Percentiles rank a stretch among this genome's conserved stretches.
Conservation (phyloP, 1,284 basidiomycete genomes). For the Microbotryum violaceum region DNA sequence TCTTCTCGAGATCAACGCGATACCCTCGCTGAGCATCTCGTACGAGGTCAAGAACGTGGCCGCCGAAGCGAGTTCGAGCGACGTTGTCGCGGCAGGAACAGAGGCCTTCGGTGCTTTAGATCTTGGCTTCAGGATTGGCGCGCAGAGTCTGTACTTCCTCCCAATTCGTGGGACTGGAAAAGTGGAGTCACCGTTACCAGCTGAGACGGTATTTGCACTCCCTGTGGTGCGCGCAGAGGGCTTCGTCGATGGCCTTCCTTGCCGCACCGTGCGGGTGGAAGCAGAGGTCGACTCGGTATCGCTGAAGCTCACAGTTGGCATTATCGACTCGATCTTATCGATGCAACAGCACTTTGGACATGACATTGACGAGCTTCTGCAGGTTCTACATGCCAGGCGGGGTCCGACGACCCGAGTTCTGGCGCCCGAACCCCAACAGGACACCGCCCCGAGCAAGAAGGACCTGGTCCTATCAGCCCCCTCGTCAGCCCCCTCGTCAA, state of each 20-base stretch:
- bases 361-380: conserved; percentile 69
- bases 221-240: conserved; percentile 44
- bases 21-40: conserved; percentile 25
- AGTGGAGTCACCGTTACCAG: background rate
- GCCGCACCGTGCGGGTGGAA: conserved; percentile 49
- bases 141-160: conserved; percentile 58
- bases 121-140: conserved; percentile 58
- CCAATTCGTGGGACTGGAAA: conserved; percentile 34
- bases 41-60: conserved; percentile 20
- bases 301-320: conserved; percentile 63
- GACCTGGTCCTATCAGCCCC: background rate
- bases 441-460: background rate
- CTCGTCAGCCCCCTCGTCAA: background rate
- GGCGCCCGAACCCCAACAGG: background rate
- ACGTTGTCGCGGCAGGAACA: background rate
- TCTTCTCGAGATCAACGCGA: conserved; percentile 21
- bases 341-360: conserved; percentile 77
- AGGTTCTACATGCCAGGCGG: conserved; percentile 47
- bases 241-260: conserved; percentile 58
- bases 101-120: conserved; percentile 34
- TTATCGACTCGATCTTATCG: conserved; percentile 68
- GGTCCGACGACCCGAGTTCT: background rate
- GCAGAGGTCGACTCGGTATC: conserved; percentile 59
- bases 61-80: background rate
- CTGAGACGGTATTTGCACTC: conserved; percentile 10